These are phyloP conservation scores for Cutaneotrichosporon sp. DNA, from an alignment of 1,284 basidiomycete species.

Conservation along the genomic window DNA sequence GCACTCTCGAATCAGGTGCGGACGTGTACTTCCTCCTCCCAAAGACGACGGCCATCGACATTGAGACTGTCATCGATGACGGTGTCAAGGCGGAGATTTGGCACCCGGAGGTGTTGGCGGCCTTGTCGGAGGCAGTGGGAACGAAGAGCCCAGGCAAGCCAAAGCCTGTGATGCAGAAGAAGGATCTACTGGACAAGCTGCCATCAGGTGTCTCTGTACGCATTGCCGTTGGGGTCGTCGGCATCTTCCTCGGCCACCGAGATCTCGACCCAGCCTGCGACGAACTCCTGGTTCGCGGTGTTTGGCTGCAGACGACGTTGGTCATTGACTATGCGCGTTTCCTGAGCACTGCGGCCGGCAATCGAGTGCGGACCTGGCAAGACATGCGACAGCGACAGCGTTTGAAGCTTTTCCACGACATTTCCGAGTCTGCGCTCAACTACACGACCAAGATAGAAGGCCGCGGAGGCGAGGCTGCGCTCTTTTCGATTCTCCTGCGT, in stretches of 20 bases:
- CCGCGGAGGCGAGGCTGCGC: slow-evolving; percentile 38
- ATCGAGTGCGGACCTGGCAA: slow-evolving; percentile 51
- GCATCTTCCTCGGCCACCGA: slow-evolving; percentile 63
- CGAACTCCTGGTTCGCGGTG: slow-evolving; percentile 63
- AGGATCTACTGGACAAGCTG: slow-evolving; percentile 49
- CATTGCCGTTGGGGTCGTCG: slow-evolving; percentile 60
- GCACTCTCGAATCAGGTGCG: slow-evolving; percentile 6
- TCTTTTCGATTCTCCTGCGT: slow-evolving; percentile 30
- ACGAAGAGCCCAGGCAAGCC: slow-evolving; percentile 17
- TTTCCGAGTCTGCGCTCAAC: slow-evolving; percentile 56
- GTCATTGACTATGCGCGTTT: slow-evolving; percentile 61
- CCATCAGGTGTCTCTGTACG: slow-evolving; percentile 58
- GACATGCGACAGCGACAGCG: slow-evolving; percentile 48
- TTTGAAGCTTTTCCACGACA: slow-evolving; percentile 57
- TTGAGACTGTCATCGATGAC: slow-evolving; percentile 58
- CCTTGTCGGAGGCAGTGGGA: slow-evolving; percentile 50
- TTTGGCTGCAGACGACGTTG: slow-evolving; percentile 60
- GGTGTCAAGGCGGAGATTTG: slow-evolving; percentile 63
- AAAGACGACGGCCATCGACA: slow-evolving; percentile 53
- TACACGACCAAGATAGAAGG: slow-evolving; percentile 50
- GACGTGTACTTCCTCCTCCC: slow-evolving; percentile 26
- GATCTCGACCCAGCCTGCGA: slow-evolving; percentile 70
- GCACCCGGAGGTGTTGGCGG: slow-evolving; percentile 61
- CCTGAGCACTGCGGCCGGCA: slow-evolving; percentile 27
- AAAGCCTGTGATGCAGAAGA: slow-evolving; percentile 4